Evolutionary conservation across 2,329 filamentous ascomycete genomes (phyloP).

Genomic region (Didymella pinodella): DNA sequence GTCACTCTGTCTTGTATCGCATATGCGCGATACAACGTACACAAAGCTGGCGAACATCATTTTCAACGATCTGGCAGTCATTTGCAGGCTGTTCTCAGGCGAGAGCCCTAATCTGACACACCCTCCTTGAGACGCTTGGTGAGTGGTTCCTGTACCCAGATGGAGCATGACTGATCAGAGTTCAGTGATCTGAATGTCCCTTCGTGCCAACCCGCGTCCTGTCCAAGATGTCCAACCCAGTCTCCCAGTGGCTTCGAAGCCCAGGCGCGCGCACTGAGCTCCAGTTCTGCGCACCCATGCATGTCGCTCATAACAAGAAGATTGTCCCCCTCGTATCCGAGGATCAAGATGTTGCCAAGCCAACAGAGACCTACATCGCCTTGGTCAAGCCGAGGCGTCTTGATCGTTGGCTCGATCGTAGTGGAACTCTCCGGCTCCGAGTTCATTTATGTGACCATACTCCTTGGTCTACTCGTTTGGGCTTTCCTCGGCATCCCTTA

Average conservation of each 20-base stretch:
- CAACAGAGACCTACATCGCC: not conserved
- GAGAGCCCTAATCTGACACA: slow-evolving; percentile 3
- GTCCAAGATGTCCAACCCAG: not conserved
- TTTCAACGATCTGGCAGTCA: not conserved
- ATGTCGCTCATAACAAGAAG: not conserved
- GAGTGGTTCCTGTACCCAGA: not conserved
- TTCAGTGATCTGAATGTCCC: not conserved
- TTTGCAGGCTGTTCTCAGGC: not conserved
- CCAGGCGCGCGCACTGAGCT: slow-evolving; percentile 1
- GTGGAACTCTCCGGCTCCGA: slow-evolving; percentile 15
- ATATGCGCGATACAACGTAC: not conserved
- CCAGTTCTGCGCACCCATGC: not conserved
- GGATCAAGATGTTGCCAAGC: not conserved
- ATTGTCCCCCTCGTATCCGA: not conserved
- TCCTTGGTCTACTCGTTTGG: slow-evolving; percentile 8
- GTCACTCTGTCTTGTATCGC: not conserved
- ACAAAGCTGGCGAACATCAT: slow-evolving; percentile 4
- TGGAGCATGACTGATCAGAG: not conserved
- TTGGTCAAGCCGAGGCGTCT: slow-evolving; percentile 4
- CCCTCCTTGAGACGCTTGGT: slow-evolving; percentile 5
- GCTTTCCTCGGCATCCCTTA: slow-evolving; percentile 14
- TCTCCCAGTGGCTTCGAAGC: not conserved
- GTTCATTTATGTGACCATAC: slow-evolving; percentile 4
- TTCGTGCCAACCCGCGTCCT: too few relatives aligned
- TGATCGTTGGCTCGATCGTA: slow-evolving; percentile 11